Conservation (phyloP, 1,139 yeast species). For the Pichia sp. region DNA sequence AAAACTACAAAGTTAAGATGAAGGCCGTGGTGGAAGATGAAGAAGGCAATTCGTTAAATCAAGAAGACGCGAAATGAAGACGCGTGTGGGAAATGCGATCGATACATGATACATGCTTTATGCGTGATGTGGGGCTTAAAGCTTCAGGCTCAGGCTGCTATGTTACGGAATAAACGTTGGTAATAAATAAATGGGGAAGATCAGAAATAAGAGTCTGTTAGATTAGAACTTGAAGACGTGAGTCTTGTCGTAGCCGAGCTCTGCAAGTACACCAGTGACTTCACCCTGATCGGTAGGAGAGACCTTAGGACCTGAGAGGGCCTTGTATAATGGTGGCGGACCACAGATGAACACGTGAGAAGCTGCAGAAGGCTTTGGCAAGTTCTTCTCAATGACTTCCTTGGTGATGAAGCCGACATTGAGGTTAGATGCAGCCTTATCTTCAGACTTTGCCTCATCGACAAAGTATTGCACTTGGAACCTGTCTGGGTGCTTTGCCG, state of each 20-base stretch:
- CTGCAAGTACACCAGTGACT: slow-evolving; percentile 78
- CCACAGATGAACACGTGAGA: slow-evolving; percentile 79
- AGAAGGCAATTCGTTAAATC: too few relatives aligned
- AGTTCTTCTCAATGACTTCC: slow-evolving; percentile 47
- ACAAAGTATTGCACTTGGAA: slow-evolving; percentile 73
- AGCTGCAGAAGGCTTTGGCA: slow-evolving; percentile 53
- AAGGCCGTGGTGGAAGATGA: too few relatives aligned
- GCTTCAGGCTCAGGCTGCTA: too few relatives aligned
- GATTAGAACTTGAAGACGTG: slow-evolving; percentile 81
- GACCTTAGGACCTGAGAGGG: slow-evolving; percentile 78
- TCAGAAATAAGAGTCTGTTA: too few relatives aligned
- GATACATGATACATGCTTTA: too few relatives aligned
- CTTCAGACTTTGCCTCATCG: slow-evolving; percentile 41
- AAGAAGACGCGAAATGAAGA: too few relatives aligned
- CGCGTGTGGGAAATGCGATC: too few relatives aligned
- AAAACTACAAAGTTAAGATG: too few relatives aligned
- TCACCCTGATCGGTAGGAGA: slow-evolving; percentile 95
- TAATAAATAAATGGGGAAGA: too few relatives aligned
- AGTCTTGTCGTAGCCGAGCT: slow-evolving; percentile 80
- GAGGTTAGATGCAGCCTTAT: slow-evolving; percentile 16
- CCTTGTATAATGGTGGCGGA: slow-evolving; percentile 78
- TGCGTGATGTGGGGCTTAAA: too few relatives aligned
- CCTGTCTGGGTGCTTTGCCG: slow-evolving; percentile 63
- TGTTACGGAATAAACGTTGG: too few relatives aligned
- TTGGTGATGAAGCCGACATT: slow-evolving; percentile 61